Evolutionary conservation across 2,329 filamentous ascomycete genomes (phyloP).

Genomic region (Tetracladium maxilliforme): DNA sequence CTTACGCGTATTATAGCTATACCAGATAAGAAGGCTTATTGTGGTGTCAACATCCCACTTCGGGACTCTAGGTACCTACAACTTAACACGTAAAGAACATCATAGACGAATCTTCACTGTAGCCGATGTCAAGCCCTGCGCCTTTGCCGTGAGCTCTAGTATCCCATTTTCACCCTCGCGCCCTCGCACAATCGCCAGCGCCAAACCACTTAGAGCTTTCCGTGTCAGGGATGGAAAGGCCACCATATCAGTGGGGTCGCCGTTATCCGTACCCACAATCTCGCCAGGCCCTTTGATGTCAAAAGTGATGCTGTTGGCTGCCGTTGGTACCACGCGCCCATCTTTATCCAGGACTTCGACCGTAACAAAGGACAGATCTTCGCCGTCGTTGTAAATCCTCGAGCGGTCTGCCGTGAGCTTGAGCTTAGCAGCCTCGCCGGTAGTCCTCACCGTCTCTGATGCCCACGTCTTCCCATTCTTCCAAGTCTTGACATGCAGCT

Average conservation of each 20-base stretch:
- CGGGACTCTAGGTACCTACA: too few species aligned
- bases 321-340: constrained; percentile 26
- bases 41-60: too few species aligned
- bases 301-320: constrained; percentile 26
- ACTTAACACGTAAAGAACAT: too few species aligned
- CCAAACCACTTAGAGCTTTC: constrained; percentile 24
- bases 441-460: constrained; percentile 21
- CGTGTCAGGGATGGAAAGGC: constrained; percentile 22
- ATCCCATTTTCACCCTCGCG: too few species aligned
- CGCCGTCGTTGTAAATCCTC: constrained; percentile 21
- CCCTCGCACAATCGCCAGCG: constrained; percentile 22
- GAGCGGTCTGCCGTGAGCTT: constrained; percentile 23
- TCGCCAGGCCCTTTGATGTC: constrained; percentile 24
- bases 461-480: constrained; percentile 32
- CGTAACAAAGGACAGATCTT: constrained; percentile 30
- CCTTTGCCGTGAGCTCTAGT: too few species aligned
- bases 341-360: constrained; percentile 26
- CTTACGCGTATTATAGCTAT: too few species aligned
- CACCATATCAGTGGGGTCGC: constrained; percentile 27
- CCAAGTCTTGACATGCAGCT: constrained; percentile 29
- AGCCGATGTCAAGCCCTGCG: too few species aligned
- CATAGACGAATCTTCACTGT: too few species aligned
- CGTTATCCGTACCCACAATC: constrained; percentile 35
- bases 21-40: too few species aligned
- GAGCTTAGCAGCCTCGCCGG: constrained; percentile 21